These are phyloP conservation scores for Lepidium campestre DNA, from an alignment of 441 rosid species.

Conservation along the genomic window DNA sequence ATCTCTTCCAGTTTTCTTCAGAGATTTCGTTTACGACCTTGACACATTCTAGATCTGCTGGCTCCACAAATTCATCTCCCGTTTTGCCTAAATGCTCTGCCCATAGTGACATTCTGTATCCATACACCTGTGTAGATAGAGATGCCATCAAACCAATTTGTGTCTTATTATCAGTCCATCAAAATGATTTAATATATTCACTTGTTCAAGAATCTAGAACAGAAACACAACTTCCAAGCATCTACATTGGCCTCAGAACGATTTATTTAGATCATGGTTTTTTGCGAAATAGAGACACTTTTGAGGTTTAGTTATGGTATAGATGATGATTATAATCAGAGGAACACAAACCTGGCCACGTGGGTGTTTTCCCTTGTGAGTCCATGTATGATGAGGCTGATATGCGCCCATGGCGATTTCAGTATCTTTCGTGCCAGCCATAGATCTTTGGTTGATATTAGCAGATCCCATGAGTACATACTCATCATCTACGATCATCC, in stretches of 20 bases:
- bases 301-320: not conserved
- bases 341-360: slow-evolving; percentile 57
- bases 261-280: not conserved
- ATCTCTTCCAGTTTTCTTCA: slow-evolving; percentile 61
- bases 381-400: slow-evolving; percentile 80
- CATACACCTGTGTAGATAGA: slow-evolving; percentile 57
- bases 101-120: slow-evolving; percentile 92
- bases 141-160: not conserved
- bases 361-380: slow-evolving; percentile 54
- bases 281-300: not conserved
- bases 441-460: slow-evolving; percentile 93
- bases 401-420: slow-evolving; percentile 98
- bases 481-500: slow-evolving; percentile 93
- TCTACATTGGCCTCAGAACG: not conserved
- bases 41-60: slow-evolving; percentile 58
- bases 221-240: not conserved
- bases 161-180: not conserved
- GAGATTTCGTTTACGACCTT: slow-evolving; percentile 53
- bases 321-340: not conserved
- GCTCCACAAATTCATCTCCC: slow-evolving; percentile 34
- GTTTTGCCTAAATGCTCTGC: slow-evolving; percentile 72
- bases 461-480: slow-evolving; percentile 89
- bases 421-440: slow-evolving; percentile 92
- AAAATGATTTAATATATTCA: not conserved
- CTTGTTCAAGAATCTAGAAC: not conserved